These are phyloP conservation scores for Penicillium nordicum DNA, from an alignment of 2,329 filamentous ascomycete species.

Conservation along the genomic window DNA sequence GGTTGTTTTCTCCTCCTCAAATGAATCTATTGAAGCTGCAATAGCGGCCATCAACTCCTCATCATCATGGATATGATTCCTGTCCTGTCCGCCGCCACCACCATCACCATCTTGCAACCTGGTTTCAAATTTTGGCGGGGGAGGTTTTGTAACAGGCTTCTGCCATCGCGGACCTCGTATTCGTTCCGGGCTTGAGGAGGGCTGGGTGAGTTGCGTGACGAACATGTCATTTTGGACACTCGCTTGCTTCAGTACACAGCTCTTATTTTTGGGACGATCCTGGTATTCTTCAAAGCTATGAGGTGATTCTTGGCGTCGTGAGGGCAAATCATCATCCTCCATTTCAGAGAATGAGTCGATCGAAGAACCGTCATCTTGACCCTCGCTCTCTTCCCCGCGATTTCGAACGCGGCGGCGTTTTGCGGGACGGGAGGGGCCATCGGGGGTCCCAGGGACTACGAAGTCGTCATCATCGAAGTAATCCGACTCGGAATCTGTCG, in stretches of 20 bases:
- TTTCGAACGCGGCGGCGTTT: slow-evolving; percentile 36
- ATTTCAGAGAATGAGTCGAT: slow-evolving; percentile 24
- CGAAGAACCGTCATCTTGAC: slow-evolving; percentile 14
- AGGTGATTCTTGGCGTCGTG: slow-evolving; percentile 11
- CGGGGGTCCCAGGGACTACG: slow-evolving; percentile 23
- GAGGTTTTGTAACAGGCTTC: slow-evolving; percentile 37
- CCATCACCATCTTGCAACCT: slow-evolving; percentile 5
- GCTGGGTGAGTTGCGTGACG: slow-evolving; percentile 48
- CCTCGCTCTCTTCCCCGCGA: slow-evolving; percentile 8
- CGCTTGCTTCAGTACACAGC: slow-evolving; percentile 41
- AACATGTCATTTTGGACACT: slow-evolving; percentile 45
- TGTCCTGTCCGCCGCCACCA: not conserved
- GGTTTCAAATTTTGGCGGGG: slow-evolving; percentile 13
- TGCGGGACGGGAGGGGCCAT: slow-evolving; percentile 25
- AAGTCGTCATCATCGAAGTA: slow-evolving; percentile 33
- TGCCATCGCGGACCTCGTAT: slow-evolving; percentile 53
- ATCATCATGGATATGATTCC: slow-evolving; percentile 24
- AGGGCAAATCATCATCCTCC: slow-evolving; percentile 18
- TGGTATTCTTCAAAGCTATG: slow-evolving; percentile 20
- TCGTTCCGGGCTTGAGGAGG: slow-evolving; percentile 49
- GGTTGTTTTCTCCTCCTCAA: slow-evolving; percentile 30
- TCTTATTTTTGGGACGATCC: slow-evolving; percentile 36
- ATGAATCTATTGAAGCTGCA: slow-evolving; percentile 39
- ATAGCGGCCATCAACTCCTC: slow-evolving; percentile 38
- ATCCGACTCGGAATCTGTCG: slow-evolving; percentile 29